These are phyloP conservation scores for Daedalea quercina DNA, from an alignment of 768 basidiomycete genomes.

Conservation along the genomic window DNA sequence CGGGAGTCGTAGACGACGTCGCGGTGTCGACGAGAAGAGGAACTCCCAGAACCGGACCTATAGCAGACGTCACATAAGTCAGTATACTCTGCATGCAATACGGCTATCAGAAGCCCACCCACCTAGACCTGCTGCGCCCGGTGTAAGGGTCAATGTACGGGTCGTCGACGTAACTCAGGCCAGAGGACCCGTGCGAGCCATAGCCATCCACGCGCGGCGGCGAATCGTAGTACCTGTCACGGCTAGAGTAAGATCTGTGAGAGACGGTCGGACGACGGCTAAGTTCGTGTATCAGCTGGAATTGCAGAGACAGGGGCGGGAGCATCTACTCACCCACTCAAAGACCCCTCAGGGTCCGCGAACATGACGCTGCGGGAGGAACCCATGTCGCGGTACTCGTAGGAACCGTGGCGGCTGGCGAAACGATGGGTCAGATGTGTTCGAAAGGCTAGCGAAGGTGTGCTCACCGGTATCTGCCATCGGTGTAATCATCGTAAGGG, in stretches of 20 bases:
- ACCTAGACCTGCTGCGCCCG: too few relatives aligned
- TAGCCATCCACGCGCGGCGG: not conserved
- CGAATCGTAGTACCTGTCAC: not conserved
- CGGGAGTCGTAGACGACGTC: not conserved
- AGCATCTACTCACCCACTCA: not conserved
- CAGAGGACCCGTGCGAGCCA: not conserved
- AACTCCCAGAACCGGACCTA: not conserved
- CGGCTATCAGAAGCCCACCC: too few relatives aligned
- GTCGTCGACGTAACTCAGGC: not conserved
- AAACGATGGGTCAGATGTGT: not conserved
- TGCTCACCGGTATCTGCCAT: not conserved
- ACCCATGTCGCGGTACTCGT: not conserved
- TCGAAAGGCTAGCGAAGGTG: not conserved
- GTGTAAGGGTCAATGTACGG: not conserved
- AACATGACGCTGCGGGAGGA: not conserved
- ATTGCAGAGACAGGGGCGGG: not conserved
- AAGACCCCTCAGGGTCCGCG: not conserved
- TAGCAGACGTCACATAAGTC: not conserved
- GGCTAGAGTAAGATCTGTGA: not conserved
- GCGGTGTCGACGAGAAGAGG: not conserved
- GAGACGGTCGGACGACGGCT: not conserved
- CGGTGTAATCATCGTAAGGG: slow-evolving; percentile 12
- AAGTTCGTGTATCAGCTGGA: not conserved
- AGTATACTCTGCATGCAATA: not conserved
- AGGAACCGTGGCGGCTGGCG: not conserved